These are phyloP conservation scores for Fulvia fulva DNA, from an alignment of 2,329 filamentous ascomycete species.

Conservation along the genomic window DNA sequence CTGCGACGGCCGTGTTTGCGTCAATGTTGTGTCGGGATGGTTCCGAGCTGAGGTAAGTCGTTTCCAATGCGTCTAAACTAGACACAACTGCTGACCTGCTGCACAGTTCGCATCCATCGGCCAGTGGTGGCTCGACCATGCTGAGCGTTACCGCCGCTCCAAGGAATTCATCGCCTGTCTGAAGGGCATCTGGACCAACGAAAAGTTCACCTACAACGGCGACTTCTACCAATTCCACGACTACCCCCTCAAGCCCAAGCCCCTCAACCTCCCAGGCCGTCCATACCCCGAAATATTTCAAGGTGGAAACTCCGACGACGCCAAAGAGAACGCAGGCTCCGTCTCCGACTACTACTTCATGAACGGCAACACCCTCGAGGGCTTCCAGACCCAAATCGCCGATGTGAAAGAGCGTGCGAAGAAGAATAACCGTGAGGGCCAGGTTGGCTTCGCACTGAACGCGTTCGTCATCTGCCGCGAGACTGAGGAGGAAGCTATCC, in stretches of 20 bases:
- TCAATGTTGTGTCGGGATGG: slow-evolving; percentile 54
- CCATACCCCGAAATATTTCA: slow-evolving; percentile 53
- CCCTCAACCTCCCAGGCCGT: slow-evolving; percentile 41
- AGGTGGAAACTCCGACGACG: slow-evolving; percentile 51
- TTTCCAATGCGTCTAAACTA: too few species aligned
- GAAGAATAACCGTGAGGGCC: slow-evolving; percentile 41
- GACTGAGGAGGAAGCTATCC: slow-evolving; percentile 49
- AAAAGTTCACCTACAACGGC: slow-evolving; percentile 48
- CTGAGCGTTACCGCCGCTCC: slow-evolving; percentile 49
- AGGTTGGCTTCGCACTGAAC: slow-evolving; percentile 50
- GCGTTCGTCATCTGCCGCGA: slow-evolving; percentile 50
- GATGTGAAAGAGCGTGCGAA: slow-evolving; percentile 48
- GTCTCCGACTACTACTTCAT: slow-evolving; percentile 54
- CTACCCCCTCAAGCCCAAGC: slow-evolving; percentile 50
- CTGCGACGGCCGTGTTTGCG: slow-evolving; percentile 48
- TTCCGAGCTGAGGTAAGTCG: slow-evolving; percentile 46
- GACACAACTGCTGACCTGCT: slow-evolving; percentile 5
- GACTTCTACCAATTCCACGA: slow-evolving; percentile 54
- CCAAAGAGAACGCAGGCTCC: slow-evolving; percentile 46
- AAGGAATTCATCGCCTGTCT: slow-evolving; percentile 51
- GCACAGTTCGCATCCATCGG: slow-evolving; percentile 47
- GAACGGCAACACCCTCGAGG: slow-evolving; percentile 55
- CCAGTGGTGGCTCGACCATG: slow-evolving; percentile 54
- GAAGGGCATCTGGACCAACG: slow-evolving; percentile 51
- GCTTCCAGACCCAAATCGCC: slow-evolving; percentile 48